Percentiles rank a stretch among this genome's conserved stretches.
phyloP scores from a whole-genome alignment of 176 grass and related monocot species.

The Eragrostis curvula region DNA sequence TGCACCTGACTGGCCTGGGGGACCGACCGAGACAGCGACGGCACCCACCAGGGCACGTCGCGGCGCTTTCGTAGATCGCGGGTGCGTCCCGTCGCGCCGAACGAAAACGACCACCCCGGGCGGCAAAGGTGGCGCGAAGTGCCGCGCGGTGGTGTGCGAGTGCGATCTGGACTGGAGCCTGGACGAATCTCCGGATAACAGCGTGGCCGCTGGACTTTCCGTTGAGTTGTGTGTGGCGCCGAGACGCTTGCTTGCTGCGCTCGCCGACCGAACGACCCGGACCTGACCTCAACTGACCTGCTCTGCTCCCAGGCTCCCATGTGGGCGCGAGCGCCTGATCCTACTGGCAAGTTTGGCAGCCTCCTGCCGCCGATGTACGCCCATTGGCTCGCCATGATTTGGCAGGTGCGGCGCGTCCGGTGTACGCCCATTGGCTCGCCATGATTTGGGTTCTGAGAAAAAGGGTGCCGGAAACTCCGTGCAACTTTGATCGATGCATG shows the following conservation, averaged over 20 bases:
- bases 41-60: background rate
- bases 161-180: background rate
- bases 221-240: background rate
- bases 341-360: conserved; percentile 2
- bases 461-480: background rate
- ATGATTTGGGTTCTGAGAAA: background rate
- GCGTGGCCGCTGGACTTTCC: background rate
- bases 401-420: too few relatives aligned
- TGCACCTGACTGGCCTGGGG: too few relatives aligned
- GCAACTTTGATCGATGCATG: background rate
- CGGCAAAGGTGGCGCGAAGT: too few relatives aligned
- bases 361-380: background rate
- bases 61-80: too few relatives aligned
- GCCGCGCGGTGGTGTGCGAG: too few relatives aligned
- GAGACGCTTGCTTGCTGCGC: background rate
- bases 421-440: background rate
- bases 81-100: too few relatives aligned
- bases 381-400: background rate
- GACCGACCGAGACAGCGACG: background rate
- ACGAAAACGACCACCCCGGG: background rate
- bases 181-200: conserved; percentile 25
- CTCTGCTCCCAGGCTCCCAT: background rate
- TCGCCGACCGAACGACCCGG: background rate
- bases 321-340: background rate
- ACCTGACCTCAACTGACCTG: background rate